Conservation (phyloP, 2,329 filamentous ascomycete genomes). For the Hypoxylon sp. region DNA sequence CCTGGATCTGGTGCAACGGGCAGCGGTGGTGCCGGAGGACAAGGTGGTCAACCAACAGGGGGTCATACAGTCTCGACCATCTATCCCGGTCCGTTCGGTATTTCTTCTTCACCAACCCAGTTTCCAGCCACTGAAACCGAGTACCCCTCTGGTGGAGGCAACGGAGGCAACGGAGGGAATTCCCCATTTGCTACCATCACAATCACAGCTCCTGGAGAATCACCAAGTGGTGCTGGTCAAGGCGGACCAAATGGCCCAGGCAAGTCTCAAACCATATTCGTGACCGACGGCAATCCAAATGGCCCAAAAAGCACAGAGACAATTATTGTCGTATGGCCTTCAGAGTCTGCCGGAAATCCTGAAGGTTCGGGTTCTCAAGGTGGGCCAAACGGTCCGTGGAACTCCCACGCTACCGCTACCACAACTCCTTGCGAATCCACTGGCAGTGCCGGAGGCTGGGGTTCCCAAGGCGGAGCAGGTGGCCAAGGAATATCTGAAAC, state of each 20-base stretch:
- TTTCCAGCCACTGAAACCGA: slow-evolving; percentile 36
- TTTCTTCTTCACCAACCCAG: slow-evolving; percentile 44
- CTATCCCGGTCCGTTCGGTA: slow-evolving; percentile 47
- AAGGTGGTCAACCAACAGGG: slow-evolving; percentile 37
- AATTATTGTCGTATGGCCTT: slow-evolving; percentile 37
- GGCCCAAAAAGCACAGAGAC: slow-evolving; percentile 37
- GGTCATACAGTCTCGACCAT: slow-evolving; percentile 37
- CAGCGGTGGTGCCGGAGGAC: slow-evolving; percentile 42
- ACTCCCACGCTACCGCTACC: slow-evolving; percentile 21
- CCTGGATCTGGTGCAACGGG: slow-evolving; percentile 26
- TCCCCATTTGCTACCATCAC: slow-evolving; percentile 49
- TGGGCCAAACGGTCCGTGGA: slow-evolving; percentile 31
- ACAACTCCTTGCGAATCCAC: slow-evolving; percentile 42
- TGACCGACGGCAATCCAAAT: slow-evolving; percentile 32
- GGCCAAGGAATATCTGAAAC: slow-evolving; percentile 39
- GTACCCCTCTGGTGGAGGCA: slow-evolving; percentile 35
- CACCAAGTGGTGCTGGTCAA: slow-evolving; percentile 39
- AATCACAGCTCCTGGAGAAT: slow-evolving; percentile 47
- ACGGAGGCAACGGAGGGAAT: slow-evolving; percentile 39
- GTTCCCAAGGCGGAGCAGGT: slow-evolving; percentile 40
- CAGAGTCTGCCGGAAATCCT: slow-evolving; percentile 28
- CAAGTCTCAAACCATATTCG: slow-evolving; percentile 34
- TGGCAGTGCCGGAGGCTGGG: slow-evolving; percentile 25
- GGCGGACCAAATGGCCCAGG: slow-evolving; percentile 38
- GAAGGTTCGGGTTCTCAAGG: slow-evolving; percentile 36